Percentiles rank a stretch among this genome's conserved stretches.
These are phyloP conservation scores for Zymoseptoria brevis DNA, from an alignment of 2,329 filamentous ascomycete species.

Conservation along the genomic window DNA sequence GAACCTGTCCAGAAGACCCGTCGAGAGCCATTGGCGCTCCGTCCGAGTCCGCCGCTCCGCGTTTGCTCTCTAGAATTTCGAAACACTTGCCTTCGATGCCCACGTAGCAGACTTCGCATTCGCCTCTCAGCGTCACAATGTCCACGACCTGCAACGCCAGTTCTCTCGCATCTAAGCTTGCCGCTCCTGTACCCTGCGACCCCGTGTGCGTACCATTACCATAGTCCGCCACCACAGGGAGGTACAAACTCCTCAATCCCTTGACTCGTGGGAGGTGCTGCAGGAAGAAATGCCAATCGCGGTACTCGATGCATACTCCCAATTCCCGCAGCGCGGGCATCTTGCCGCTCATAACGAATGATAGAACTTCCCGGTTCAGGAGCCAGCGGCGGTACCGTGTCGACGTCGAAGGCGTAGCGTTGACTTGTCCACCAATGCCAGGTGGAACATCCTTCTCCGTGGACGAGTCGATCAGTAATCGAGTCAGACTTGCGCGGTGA, in stretches of 20 bases:
- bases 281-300: slow-evolving; percentile 76
- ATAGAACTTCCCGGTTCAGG: slow-evolving; percentile 58
- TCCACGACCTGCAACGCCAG: slow-evolving; percentile 69
- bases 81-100: slow-evolving; percentile 72
- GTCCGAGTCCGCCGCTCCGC: slow-evolving; percentile 37
- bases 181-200: slow-evolving; percentile 34
- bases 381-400: slow-evolving; percentile 62
- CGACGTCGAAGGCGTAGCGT: slow-evolving; percentile 31
- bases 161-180: slow-evolving; percentile 54
- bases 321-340: slow-evolving; percentile 66
- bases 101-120: slow-evolving; percentile 70
- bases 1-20: slow-evolving; percentile 6
- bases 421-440: slow-evolving; percentile 12
- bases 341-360: slow-evolving; percentile 67
- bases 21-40: slow-evolving; percentile 14
- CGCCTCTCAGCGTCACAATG: slow-evolving; percentile 66
- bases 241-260: slow-evolving; percentile 62
- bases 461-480: slow-evolving; percentile 65
- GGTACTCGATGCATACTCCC: slow-evolving; percentile 63
- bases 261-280: slow-evolving; percentile 64
- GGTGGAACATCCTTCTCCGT: slow-evolving; percentile 34
- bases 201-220: not conserved
- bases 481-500: slow-evolving; percentile 64
- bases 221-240: slow-evolving; percentile 57
- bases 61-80: slow-evolving; percentile 63